A percentile compares a stretch with the other conserved stretches of the same genome.
Conservation (phyloP, 345 rosid genomes). For the Tarenaya hassleriana region DNA sequence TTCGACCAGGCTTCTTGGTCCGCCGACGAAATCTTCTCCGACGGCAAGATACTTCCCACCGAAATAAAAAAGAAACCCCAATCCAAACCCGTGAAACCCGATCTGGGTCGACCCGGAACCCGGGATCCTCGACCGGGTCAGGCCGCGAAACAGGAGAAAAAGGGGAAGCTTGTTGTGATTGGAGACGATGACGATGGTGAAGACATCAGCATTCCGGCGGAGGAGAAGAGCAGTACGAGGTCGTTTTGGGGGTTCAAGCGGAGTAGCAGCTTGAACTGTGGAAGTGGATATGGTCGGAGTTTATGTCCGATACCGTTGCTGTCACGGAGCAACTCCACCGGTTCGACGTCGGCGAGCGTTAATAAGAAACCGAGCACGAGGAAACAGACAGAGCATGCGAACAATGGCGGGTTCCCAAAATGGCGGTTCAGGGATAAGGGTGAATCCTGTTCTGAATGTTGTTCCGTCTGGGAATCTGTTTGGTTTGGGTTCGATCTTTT, state of each 20-base stretch:
- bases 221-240: conserved; percentile 38
- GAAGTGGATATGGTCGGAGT: conserved; percentile 59
- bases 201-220: conserved; percentile 22
- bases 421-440: conserved; percentile 41
- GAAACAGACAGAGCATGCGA: conserved; percentile 32
- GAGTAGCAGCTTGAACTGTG: conserved; percentile 70
- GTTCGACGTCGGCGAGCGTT: conserved; percentile 30
- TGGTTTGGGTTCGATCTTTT: conserved; percentile 66
- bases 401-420: conserved; percentile 44
- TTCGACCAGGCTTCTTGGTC: conserved; percentile 30
- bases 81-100: conserved; percentile 8
- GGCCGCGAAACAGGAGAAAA: conserved; percentile 21
- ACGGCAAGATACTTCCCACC: conserved; percentile 40
- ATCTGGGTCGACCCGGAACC: conserved; percentile 10
- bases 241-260: conserved; percentile 79
- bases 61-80: conserved; percentile 32
- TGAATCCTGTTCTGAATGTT: conserved; percentile 65
- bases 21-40: conserved; percentile 42
- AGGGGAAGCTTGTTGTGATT: conserved; percentile 22
- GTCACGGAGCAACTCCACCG: conserved; percentile 70
- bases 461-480: conserved; percentile 63
- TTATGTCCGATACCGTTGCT: conserved; percentile 72
- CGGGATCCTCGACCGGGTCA: neutral
- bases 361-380: conserved; percentile 37
- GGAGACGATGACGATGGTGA: conserved; percentile 29